Percentiles rank a stretch among this genome's conserved stretches.
Conservation (phyloP, 805 yeast species). For the Suhomyces emberorum region DNA sequence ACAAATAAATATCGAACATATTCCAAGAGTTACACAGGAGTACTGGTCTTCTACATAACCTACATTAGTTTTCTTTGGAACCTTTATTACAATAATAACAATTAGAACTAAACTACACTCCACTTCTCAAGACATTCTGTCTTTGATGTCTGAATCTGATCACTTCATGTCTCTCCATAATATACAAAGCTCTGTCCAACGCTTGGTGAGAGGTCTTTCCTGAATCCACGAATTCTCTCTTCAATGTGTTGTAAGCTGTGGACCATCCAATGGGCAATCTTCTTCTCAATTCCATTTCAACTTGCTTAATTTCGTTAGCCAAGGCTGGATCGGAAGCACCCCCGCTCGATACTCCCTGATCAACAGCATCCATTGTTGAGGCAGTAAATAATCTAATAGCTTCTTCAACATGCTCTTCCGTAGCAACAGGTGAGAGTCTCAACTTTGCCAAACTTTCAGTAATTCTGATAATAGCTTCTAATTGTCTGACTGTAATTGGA, state of each 20-base stretch:
- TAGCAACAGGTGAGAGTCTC: slow-evolving; percentile 76
- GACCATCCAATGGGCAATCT: slow-evolving; percentile 97
- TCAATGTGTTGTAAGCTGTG: slow-evolving; percentile 78
- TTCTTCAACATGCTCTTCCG: slow-evolving; percentile 88
- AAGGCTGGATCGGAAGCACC: slow-evolving; percentile 51
- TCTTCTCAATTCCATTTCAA: slow-evolving; percentile 82
- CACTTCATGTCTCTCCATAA: slow-evolving; percentile 83
- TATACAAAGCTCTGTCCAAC: slow-evolving; percentile 75
- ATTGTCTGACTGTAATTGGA: slow-evolving; percentile 95
- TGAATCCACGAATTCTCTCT: slow-evolving; percentile 74
- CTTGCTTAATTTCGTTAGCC: slow-evolving; percentile 67
- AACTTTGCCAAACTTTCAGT: slow-evolving; percentile 91
- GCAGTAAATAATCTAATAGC: slow-evolving; percentile 93
- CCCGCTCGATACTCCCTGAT: slow-evolving; percentile 52
- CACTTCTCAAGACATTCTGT: slow-evolving; percentile 71
- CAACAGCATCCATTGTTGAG: slow-evolving; percentile 95
- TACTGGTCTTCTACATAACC: no score
- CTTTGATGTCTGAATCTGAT: slow-evolving; percentile 86
- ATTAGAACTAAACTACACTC: slow-evolving; percentile 42
- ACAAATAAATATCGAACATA: no score
- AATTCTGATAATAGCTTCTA: slow-evolving; percentile 95
- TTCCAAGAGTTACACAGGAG: no score
- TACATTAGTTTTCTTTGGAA: no score
- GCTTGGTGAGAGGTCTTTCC: slow-evolving; percentile 65
- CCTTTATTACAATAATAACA: no score